These are phyloP conservation scores for Phytophthora lateralis DNA, from an alignment of 352 stramenopile genomes.

Conservation along the genomic window DNA sequence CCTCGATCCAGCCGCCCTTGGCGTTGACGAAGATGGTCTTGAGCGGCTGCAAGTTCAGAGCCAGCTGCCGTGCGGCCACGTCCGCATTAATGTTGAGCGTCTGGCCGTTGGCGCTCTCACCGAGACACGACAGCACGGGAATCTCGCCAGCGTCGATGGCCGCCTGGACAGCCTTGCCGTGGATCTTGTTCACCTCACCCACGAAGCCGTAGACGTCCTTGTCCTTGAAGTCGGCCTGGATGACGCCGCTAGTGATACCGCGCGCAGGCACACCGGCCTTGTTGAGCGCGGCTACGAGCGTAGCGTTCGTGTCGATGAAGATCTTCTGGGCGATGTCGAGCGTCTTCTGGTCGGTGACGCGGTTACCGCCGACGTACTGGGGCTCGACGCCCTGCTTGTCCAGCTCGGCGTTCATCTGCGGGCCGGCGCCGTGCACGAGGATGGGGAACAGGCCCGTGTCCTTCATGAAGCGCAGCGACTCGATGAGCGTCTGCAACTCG, in stretches of 20 bases:
- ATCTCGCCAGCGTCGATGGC: constrained; percentile 77
- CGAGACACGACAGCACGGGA: constrained; percentile 86
- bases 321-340: constrained; percentile 87
- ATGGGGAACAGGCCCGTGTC: constrained; percentile 86
- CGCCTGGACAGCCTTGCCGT: constrained; percentile 67
- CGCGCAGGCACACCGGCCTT: constrained; percentile 63
- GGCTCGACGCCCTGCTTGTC: constrained; percentile 79
- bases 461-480: constrained; percentile 85
- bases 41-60: constrained; percentile 80
- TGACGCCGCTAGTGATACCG: constrained; percentile 89
- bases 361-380: constrained; percentile 88
- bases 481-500: constrained; percentile 84
- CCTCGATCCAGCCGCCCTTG: constrained; percentile 89
- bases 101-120: constrained; percentile 72
- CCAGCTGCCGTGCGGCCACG: constrained; percentile 80
- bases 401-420: constrained; percentile 91
- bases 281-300: constrained; percentile 78
- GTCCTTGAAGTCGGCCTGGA: constrained; percentile 83
- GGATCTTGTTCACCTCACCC: constrained; percentile 81
- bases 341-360: constrained; percentile 87
- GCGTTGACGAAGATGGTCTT: constrained; percentile 92
- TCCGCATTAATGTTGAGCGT: constrained; percentile 92
- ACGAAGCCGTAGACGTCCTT: constrained; percentile 87
- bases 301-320: constrained; percentile 85
- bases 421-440: constrained; percentile 86